phyloP scores from a whole-genome alignment of 352 stramenopile genomes.

The Pythium scleroteichum region DNA sequence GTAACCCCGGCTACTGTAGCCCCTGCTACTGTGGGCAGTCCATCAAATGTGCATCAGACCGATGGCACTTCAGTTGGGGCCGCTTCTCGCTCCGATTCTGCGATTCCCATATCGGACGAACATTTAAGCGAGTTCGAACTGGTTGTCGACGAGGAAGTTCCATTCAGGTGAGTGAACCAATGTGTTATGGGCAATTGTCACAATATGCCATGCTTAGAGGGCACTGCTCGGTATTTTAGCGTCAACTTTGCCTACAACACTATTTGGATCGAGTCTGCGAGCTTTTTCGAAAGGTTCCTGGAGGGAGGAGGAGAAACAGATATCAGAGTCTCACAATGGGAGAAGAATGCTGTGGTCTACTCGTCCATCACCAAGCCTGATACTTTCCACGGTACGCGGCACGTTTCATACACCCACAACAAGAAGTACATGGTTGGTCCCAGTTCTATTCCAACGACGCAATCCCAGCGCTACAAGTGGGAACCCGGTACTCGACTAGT shows the following conservation, averaged over 20 bases:
- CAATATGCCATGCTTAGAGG: neutral
- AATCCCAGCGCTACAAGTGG: slow-evolving; percentile 72
- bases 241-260: slow-evolving; percentile 59
- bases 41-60: neutral
- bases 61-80: neutral
- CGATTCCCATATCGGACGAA: slow-evolving; percentile 45
- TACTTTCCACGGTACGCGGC: slow-evolving; percentile 58
- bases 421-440: slow-evolving; percentile 90
- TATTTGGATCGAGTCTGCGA: slow-evolving; percentile 64
- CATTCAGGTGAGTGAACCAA: slow-evolving; percentile 52
- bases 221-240: slow-evolving; percentile 28
- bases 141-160: slow-evolving; percentile 64
- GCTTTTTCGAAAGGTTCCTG: slow-evolving; percentile 52
- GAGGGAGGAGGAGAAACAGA: slow-evolving; percentile 54
- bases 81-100: no score
- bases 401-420: slow-evolving; percentile 75
- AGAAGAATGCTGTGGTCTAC: slow-evolving; percentile 42
- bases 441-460: slow-evolving; percentile 70
- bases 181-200: no score
- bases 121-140: slow-evolving; percentile 75
- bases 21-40: neutral
- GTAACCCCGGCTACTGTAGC: neutral
- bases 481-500: slow-evolving; percentile 46
- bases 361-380: slow-evolving; percentile 58
- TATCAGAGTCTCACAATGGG: slow-evolving; percentile 56